A percentile compares a stretch with the other conserved stretches of the same genome.
phyloP scores from a whole-genome alignment of 2,329 filamentous ascomycete species.

The Alternaria sp. region DNA sequence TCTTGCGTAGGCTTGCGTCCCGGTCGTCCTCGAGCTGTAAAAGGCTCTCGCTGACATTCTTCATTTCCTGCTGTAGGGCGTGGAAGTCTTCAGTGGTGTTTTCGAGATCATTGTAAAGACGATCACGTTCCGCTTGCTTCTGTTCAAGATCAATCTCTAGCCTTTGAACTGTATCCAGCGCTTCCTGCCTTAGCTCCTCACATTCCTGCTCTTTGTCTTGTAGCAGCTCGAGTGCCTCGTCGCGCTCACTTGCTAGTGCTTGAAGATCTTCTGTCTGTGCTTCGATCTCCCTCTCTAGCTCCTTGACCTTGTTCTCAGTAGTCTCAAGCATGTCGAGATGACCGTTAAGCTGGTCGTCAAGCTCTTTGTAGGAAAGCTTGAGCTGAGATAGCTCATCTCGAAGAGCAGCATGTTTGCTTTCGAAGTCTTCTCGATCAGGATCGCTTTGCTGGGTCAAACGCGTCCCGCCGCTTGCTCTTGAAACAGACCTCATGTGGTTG shows the following conservation, averaged over 20 bases:
- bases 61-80: conserved; percentile 93
- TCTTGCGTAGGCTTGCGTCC: conserved; percentile 77
- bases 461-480: conserved; percentile 68
- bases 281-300: conserved; percentile 82
- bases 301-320: conserved; percentile 64
- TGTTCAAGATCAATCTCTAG: conserved; percentile 73
- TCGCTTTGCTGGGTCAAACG: conserved; percentile 73
- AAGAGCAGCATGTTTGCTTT: conserved; percentile 81
- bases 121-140: conserved; percentile 74
- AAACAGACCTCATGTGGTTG: conserved; percentile 76
- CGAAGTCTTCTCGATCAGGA: conserved; percentile 75
- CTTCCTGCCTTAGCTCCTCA: conserved; percentile 63
- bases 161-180: conserved; percentile 65
- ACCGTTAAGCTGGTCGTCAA: conserved; percentile 82
- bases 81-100: conserved; percentile 86
- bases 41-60: conserved; percentile 85
- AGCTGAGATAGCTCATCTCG: conserved; percentile 87
- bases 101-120: conserved; percentile 74
- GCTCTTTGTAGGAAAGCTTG: conserved; percentile 87
- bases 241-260: conserved; percentile 80
- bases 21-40: conserved; percentile 90
- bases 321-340: conserved; percentile 82
- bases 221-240: conserved; percentile 81
- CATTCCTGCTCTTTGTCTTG: conserved; percentile 67
- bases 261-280: conserved; percentile 81